Percentiles rank a stretch among this genome's conserved stretches.
These are phyloP conservation scores for Scytalidium lignicola DNA, from an alignment of 2,329 filamentous ascomycete species.

Conservation along the genomic window DNA sequence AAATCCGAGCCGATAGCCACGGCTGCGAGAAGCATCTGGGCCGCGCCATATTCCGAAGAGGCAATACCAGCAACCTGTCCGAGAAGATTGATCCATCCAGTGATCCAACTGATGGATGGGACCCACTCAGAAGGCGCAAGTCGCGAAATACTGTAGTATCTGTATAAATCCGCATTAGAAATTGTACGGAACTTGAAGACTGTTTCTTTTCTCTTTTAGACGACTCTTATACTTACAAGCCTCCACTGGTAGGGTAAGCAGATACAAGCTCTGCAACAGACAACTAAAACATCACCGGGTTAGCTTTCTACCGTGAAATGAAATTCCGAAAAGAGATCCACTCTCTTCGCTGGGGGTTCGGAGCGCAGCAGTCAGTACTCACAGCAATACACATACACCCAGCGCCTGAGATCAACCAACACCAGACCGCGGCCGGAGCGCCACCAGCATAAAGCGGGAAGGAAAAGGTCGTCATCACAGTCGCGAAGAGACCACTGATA, in stretches of 20 bases:
- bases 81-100: slow-evolving; percentile 45
- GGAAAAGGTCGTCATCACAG: slow-evolving; percentile 49
- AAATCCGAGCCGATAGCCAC: slow-evolving; percentile 46
- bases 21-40: slow-evolving; percentile 51
- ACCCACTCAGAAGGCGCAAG: slow-evolving; percentile 43
- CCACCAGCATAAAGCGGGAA: slow-evolving; percentile 50
- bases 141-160: slow-evolving; percentile 52
- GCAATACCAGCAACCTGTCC: slow-evolving; percentile 44
- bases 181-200: background rate
- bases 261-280: slow-evolving; percentile 53
- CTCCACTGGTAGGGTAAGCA: slow-evolving; percentile 52
- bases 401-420: slow-evolving; percentile 51
- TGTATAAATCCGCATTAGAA: slow-evolving; percentile 18
- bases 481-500: slow-evolving; percentile 51
- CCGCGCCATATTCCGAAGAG: slow-evolving; percentile 51
- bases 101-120: slow-evolving; percentile 43
- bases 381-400: slow-evolving; percentile 51
- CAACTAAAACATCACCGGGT: slow-evolving; percentile 14
- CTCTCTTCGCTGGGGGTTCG: too few relatives aligned
- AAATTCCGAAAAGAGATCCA: background rate
- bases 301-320: background rate
- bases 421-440: slow-evolving; percentile 50
- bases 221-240: slow-evolving; percentile 26
- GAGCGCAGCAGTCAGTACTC: slow-evolving; percentile 14
- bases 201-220: background rate